These are phyloP conservation scores for Kuraishia molischiana DNA, from an alignment of 805 yeast genomes.

Conservation along the genomic window DNA sequence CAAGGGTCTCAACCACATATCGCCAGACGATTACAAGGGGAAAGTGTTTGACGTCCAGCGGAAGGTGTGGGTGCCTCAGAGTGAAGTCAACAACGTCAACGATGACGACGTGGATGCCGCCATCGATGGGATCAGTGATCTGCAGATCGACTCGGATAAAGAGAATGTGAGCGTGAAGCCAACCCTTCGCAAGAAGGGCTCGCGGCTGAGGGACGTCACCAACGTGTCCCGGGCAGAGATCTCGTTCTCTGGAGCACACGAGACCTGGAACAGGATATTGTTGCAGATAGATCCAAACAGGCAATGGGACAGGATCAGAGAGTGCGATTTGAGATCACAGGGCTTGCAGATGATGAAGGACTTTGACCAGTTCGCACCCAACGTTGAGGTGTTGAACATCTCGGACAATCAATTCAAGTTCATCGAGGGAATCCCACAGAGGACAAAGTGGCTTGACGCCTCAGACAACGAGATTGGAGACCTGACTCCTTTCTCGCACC, in stretches of 20 bases:
- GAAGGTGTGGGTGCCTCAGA: too few relatives aligned
- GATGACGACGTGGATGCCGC: constrained; percentile 8
- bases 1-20: too few relatives aligned
- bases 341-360: constrained; percentile 31
- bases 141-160: constrained; percentile 1
- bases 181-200: too few relatives aligned
- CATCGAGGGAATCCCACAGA: constrained; percentile 34
- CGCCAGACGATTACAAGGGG: too few relatives aligned
- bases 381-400: constrained; percentile 27
- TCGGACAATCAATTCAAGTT: constrained; percentile 31
- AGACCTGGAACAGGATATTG: constrained; percentile 31
- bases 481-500: constrained; percentile 28
- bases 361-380: constrained; percentile 33
- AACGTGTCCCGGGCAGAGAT: constrained; percentile 25
- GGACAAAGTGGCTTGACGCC: constrained; percentile 27
- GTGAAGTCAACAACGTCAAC: too few relatives aligned
- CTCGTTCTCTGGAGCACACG: constrained; percentile 38
- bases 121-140: constrained; percentile 13
- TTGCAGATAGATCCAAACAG: constrained; percentile 30
- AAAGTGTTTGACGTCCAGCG: too few relatives aligned
- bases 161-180: neutral
- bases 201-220: constrained; percentile 19
- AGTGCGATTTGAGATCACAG: constrained; percentile 24
- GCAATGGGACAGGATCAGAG: constrained; percentile 31
- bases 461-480: constrained; percentile 28